Percentiles rank a stretch among this genome's conserved stretches.
phyloP scores from a whole-genome alignment of 2,329 filamentous ascomycete species.

The Myotisia sp. region DNA sequence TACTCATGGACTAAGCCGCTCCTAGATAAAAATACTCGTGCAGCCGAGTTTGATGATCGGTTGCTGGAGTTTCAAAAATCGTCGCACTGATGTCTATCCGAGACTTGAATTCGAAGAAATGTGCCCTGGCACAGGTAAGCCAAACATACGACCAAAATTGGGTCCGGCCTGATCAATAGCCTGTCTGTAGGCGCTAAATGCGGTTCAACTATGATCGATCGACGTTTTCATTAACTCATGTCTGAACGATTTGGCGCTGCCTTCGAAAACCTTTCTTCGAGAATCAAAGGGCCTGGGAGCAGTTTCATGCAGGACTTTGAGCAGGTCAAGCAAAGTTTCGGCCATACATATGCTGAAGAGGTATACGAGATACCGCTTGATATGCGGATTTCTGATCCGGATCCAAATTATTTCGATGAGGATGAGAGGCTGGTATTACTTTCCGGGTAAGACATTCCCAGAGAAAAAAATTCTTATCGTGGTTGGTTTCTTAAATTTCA shows the following conservation, averaged over 20 bases:
- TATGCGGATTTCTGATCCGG: slow-evolving; percentile 7
- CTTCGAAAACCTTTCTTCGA: slow-evolving; percentile 16
- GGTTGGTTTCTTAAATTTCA: not conserved
- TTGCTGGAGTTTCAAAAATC: not conserved
- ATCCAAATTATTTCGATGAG: slow-evolving; percentile 8
- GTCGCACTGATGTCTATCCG: slow-evolving; percentile 3
- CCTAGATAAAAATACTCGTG: slow-evolving; percentile 13
- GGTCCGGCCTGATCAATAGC: not conserved
- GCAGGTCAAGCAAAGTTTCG: slow-evolving; percentile 20
- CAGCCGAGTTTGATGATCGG: slow-evolving; percentile 14
- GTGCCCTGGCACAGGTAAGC: slow-evolving; percentile 6
- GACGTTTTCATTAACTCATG: slow-evolving; percentile 21
- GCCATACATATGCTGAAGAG: slow-evolving; percentile 4
- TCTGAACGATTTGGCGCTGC: slow-evolving; percentile 16
- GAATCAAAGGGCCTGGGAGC: slow-evolving; percentile 19
- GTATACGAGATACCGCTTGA: slow-evolving; percentile 12
- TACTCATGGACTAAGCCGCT: slow-evolving; percentile 22
- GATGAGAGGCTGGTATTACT: slow-evolving; percentile 7
- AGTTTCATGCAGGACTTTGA: slow-evolving; percentile 25
- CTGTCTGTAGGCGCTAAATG: slow-evolving; percentile 19
- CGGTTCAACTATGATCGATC: slow-evolving; percentile 23
- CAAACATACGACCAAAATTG: not conserved
- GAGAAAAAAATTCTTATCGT: not conserved
- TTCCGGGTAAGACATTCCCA: slow-evolving; percentile 3
- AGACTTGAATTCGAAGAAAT: slow-evolving; percentile 11